A percentile compares a stretch with the other conserved stretches of the same genome.
phyloP scores from a whole-genome alignment of 75 land plant genomes.

The Pinus tabuliformis region DNA sequence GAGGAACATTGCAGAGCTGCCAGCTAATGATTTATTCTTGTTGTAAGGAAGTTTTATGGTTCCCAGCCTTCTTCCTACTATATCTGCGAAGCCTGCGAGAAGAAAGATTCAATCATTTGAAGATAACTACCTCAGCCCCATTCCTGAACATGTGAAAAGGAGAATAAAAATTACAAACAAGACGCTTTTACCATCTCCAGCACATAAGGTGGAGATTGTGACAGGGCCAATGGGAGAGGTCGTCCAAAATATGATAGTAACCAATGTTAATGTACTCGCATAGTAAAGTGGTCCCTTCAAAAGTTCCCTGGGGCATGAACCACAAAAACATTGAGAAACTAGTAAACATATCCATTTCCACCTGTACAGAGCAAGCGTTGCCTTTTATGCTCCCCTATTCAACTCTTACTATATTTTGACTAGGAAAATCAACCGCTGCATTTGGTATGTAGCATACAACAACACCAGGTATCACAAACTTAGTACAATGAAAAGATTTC shows the following conservation, averaged over 20 bases:
- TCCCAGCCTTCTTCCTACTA: slow-evolving; percentile 83
- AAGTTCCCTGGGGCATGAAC: slow-evolving; percentile 57
- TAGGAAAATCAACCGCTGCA: neutral
- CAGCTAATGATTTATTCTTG: slow-evolving; percentile 61
- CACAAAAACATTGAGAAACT: neutral
- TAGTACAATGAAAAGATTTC: neutral
- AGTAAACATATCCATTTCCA: neutral
- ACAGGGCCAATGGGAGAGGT: slow-evolving; percentile 65
- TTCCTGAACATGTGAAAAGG: neutral
- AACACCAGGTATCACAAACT: neutral
- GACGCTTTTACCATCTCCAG: slow-evolving; percentile 69
- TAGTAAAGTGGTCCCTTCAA: slow-evolving; percentile 84
- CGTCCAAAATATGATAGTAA: slow-evolving; percentile 59
- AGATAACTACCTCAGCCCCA: neutral
- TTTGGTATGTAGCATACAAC: neutral
- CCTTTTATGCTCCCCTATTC: neutral
- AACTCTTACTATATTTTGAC: neutral
- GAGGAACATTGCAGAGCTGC: slow-evolving; percentile 73
- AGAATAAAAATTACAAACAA: neutral
- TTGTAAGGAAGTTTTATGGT: slow-evolving; percentile 77
- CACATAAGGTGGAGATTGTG: slow-evolving; percentile 75
- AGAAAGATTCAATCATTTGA: neutral
- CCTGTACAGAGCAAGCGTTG: neutral
- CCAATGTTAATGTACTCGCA: slow-evolving; percentile 60
- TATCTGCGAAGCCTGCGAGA: slow-evolving; percentile 82